Conservation (phyloP, 2,329 filamentous ascomycete species). For the Pseudogymnoascus destructans region DNA sequence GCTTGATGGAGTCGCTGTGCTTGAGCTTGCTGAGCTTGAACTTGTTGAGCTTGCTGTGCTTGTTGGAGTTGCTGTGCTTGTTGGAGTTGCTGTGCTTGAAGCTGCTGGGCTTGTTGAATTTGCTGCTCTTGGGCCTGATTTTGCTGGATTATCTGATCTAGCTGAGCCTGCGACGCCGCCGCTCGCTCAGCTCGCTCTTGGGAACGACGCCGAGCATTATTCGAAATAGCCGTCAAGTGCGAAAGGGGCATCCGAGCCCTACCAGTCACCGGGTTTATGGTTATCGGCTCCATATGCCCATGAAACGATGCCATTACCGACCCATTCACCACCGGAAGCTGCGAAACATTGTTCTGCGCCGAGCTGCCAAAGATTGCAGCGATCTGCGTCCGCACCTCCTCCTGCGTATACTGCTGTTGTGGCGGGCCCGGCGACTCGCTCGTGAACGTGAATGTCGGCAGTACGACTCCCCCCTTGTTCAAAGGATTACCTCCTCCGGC, state of each 20-base stretch:
- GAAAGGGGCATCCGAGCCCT: background rate
- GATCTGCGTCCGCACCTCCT: background rate
- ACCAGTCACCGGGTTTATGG: background rate
- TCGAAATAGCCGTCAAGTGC: background rate
- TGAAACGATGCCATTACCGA: slow-evolving; percentile 1
- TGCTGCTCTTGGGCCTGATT: background rate
- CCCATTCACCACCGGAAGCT: background rate
- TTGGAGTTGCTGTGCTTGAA: background rate
- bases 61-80: too few species aligned
- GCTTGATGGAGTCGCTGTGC: background rate
- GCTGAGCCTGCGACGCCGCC: background rate
- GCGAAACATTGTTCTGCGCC: background rate
- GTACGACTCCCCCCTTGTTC: background rate
- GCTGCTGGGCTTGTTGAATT: background rate
- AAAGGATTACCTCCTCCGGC: background rate
- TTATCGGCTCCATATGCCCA: slow-evolving; percentile 5
- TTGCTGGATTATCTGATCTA: background rate
- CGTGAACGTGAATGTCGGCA: background rate
- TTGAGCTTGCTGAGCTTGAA: background rate
- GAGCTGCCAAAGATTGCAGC: background rate
- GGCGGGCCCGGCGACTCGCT: background rate
- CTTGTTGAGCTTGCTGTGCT: too few species aligned
- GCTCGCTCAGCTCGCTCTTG: slow-evolving; percentile 6
- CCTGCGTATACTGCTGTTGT: slow-evolving; percentile 1
- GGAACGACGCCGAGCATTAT: slow-evolving; percentile 5